Evolutionary conservation across 768 basidiomycete genomes (phyloP).

Genomic region (Boletus rufocinnamomeus): DNA sequence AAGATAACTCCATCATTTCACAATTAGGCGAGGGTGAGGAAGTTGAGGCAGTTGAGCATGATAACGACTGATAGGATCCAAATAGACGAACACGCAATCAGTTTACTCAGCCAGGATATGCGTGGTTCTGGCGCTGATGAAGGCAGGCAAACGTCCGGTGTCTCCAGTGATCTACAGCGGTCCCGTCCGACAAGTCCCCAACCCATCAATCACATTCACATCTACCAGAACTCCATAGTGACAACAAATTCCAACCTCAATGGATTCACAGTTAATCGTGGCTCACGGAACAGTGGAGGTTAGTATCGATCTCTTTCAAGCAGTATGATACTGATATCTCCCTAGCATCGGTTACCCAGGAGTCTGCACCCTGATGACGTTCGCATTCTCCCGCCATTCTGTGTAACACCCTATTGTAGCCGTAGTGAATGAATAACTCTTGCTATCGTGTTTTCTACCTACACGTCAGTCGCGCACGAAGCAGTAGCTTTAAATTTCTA

Average conservation of each 20-base stretch:
- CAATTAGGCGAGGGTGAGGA: conserved; percentile 6
- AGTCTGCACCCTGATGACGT: not conserved
- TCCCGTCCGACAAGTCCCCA: not conserved
- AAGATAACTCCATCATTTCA: not conserved
- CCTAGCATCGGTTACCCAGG: not conserved
- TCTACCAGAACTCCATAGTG: conserved; percentile 10
- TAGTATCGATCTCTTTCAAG: not conserved
- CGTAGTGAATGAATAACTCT: not conserved
- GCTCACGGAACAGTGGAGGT: not conserved
- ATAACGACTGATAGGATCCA: not conserved
- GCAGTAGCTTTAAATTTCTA: not conserved
- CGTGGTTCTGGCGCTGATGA: not conserved
- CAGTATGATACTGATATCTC: not conserved
- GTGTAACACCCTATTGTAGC: not conserved
- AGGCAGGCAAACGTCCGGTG: not conserved
- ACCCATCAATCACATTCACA: not conserved
- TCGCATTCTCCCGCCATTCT: not conserved
- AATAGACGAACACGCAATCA: not conserved
- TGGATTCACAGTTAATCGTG: not conserved
- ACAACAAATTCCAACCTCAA: conserved; percentile 1
- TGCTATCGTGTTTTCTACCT: not conserved
- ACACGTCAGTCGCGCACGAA: not conserved
- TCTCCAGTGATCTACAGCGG: not conserved
- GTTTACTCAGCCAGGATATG: not conserved
- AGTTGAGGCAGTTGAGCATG: too few species aligned